Percentiles rank a stretch among this genome's conserved stretches.
Evolutionary conservation across 2,329 filamentous ascomycete genomes (phyloP).

Genomic region (Nemania bipapillata): DNA sequence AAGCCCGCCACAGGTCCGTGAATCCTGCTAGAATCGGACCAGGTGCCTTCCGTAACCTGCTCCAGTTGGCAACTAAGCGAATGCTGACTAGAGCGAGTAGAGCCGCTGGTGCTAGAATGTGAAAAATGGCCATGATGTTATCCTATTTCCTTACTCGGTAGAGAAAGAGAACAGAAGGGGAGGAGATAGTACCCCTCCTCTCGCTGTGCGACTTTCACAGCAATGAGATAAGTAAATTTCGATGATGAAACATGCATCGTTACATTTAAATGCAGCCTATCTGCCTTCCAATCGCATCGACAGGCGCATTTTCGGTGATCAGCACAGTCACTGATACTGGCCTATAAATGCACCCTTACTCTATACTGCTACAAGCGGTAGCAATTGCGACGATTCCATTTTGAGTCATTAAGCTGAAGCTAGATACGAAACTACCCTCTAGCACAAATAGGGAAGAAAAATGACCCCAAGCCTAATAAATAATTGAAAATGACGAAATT

Average conservation of each 20-base stretch:
- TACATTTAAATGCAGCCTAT: neutral
- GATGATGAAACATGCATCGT: neutral
- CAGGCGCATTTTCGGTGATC: neutral
- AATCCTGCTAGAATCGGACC: conserved; percentile 41
- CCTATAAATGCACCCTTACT: neutral
- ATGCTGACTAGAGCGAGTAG: conserved; percentile 27
- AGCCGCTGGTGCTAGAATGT: conserved; percentile 21
- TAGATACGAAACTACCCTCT: neutral
- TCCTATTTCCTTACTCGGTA: neutral
- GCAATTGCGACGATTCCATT: neutral
- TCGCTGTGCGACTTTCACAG: neutral
- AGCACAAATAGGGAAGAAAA: neutral
- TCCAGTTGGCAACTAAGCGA: conserved; percentile 41
- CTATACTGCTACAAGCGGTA: neutral
- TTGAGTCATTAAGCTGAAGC: neutral
- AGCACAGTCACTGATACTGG: neutral
- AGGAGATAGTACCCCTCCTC: neutral
- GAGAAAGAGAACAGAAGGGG: neutral
- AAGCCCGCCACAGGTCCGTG: conserved; percentile 46
- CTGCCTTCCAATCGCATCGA: neutral
- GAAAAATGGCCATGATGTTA: conserved; percentile 33
- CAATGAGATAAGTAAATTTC: neutral
- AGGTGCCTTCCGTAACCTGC: conserved; percentile 42
- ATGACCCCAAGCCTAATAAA: neutral
- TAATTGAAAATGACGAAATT: neutral